Evolutionary conservation across 2,329 filamentous ascomycete genomes (phyloP).

Genomic region (Ophiognomonia clavigignenti-juglandacearum): DNA sequence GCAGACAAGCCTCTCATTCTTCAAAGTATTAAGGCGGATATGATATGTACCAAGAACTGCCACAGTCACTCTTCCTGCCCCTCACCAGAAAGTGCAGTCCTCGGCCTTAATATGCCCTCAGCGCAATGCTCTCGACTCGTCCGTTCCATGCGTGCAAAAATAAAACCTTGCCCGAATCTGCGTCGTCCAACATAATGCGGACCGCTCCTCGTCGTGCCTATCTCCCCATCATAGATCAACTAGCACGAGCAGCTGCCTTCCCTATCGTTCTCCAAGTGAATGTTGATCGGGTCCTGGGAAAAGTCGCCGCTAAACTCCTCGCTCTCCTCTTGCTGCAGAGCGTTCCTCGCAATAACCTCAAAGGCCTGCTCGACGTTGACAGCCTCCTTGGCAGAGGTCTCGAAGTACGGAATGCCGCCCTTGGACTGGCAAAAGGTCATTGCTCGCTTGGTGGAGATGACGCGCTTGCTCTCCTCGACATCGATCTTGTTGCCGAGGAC

Average conservation of each 20-base stretch:
- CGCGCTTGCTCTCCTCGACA: constrained; percentile 94
- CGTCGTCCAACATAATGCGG: no score
- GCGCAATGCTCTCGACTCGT: no score
- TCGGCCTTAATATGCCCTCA: no score
- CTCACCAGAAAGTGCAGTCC: no score
- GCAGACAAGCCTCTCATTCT: no score
- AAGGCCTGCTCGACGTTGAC: constrained; percentile 89
- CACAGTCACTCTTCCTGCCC: no score
- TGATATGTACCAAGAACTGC: no score
- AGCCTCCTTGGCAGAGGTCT: constrained; percentile 98
- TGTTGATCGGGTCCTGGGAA: constrained; percentile 88
- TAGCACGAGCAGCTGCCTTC: constrained; percentile 93
- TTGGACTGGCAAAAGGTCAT: constrained; percentile 98
- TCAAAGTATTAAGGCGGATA: no score
- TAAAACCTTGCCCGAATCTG: no score
- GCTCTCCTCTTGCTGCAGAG: constrained; percentile 91
- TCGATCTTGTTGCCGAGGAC: constrained; percentile 99
- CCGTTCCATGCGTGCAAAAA: no score
- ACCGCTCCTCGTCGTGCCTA: neutral
- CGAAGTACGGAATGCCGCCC: constrained; percentile 96
- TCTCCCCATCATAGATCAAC: constrained; percentile 19
- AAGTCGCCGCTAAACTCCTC: constrained; percentile 98
- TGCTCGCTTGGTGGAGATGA: constrained; percentile 92
- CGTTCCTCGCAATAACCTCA: constrained; percentile 91
- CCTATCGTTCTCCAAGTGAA: constrained; percentile 89